Percentiles rank a stretch among this genome's conserved stretches.
These are phyloP conservation scores for Oxytropis ochrocephala DNA, from an alignment of 306 rosid species.

Conservation along the genomic window DNA sequence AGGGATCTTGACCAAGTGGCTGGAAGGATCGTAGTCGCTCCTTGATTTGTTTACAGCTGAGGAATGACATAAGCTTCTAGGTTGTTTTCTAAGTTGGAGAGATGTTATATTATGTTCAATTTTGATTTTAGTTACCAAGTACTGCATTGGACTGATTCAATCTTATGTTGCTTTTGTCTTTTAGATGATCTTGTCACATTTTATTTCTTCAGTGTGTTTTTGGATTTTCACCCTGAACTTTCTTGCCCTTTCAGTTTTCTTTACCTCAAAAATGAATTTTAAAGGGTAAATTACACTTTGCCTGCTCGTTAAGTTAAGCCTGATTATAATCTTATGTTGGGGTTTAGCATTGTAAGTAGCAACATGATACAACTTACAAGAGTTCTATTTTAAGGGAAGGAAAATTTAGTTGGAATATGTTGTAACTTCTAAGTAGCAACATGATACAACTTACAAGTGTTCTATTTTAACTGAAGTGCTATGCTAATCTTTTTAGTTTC, in stretches of 20 bases:
- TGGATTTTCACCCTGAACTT: background rate
- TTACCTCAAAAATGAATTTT: background rate
- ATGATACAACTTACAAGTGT: too few relatives aligned
- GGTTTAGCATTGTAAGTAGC: too few relatives aligned
- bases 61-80: background rate
- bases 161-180: background rate
- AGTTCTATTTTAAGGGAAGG: too few relatives aligned
- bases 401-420: too few relatives aligned
- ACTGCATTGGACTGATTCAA: conserved; percentile 5
- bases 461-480: too few relatives aligned
- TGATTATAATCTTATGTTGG: too few relatives aligned
- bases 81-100: conserved; percentile 8
- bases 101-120: conserved; percentile 15
- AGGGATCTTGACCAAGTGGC: conserved; percentile 39
- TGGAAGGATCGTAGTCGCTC: conserved; percentile 29
- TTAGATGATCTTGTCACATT: background rate
- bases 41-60: conserved; percentile 15
- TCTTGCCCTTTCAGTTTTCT: background rate
- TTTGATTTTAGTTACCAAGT: conserved; percentile 19
- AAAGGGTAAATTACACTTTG: background rate
- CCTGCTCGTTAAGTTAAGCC: too few relatives aligned
- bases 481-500: too few relatives aligned
- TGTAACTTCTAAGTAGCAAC: too few relatives aligned
- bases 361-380: too few relatives aligned
- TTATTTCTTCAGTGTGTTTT: background rate